phyloP scores from a whole-genome alignment of 2,329 filamentous ascomycete genomes.

The Fusarium anthophilum region DNA sequence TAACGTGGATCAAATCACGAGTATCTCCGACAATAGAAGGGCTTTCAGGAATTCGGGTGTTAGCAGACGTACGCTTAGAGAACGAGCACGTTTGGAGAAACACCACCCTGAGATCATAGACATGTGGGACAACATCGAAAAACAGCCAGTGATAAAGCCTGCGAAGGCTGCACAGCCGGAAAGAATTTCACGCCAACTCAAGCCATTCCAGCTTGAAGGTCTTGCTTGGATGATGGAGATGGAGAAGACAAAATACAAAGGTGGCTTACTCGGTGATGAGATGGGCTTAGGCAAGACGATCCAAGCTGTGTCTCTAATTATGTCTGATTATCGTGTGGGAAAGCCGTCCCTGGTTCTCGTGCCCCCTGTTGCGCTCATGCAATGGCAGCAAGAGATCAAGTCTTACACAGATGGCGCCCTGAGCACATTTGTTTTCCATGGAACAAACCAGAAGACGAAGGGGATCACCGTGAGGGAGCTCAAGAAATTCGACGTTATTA shows the following conservation, averaged over 20 bases:
- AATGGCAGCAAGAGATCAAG: slow-evolving; percentile 87
- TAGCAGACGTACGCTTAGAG: slow-evolving; percentile 46
- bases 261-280: slow-evolving; percentile 92
- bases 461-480: slow-evolving; percentile 77
- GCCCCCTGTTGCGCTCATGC: slow-evolving; percentile 93
- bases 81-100: slow-evolving; percentile 75
- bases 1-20: slow-evolving; percentile 7
- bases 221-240: slow-evolving; percentile 94
- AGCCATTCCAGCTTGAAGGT: slow-evolving; percentile 93
- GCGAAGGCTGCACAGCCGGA: slow-evolving; percentile 62
- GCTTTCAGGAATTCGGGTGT: slow-evolving; percentile 45
- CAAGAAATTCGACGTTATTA: slow-evolving; percentile 88
- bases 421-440: slow-evolving; percentile 91
- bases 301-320: slow-evolving; percentile 95
- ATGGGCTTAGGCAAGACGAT: slow-evolving; percentile 99
- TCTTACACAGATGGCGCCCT: slow-evolving; percentile 87
- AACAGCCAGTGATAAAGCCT: slow-evolving; percentile 71
- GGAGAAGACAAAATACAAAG: slow-evolving; percentile 85
- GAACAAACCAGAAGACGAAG: slow-evolving; percentile 85
- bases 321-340: slow-evolving; percentile 93
- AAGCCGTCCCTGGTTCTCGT: slow-evolving; percentile 88
- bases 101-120: slow-evolving; percentile 81
- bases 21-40: slow-evolving; percentile 45
- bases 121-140: slow-evolving; percentile 85
- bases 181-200: slow-evolving; percentile 83